Base-by-base conservation (phyloP, 2,329 filamentous ascomycete genomes). In the Penicillium sp. region DNA sequence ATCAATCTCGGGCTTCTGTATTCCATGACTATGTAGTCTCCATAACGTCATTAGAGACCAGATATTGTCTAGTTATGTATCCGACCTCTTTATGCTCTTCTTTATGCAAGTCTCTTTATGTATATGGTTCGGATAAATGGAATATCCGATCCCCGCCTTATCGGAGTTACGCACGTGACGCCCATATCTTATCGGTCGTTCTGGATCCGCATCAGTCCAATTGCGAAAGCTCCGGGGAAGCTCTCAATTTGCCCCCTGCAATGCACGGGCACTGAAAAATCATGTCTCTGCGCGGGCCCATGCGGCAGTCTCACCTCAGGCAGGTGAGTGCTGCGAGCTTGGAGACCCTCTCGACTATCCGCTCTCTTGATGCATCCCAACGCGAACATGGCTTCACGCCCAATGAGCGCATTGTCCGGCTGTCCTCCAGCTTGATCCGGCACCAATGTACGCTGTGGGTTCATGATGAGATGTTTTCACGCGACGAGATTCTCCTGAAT, bases 401-500 rank as follows among this genome's bases (percentile, higher is more conserved):
- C n/a, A 60, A 65, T 38, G 59, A 62, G 16, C 58, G 52, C 44
- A 55, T 50, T 5, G 50, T 60, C 22, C 55, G 61, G 11, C 41
- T 59, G 14, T 61, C 61, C 4, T 51, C 58, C 24, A 63, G 63
- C 23, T 55, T 66, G 29, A 60, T 52, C 39, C 61, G 64, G 11
- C 62, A 62, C 6, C 59, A 62, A 50, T 78, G 75, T 57, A 73
- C 72, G 2, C 64, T 80, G 11, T 79, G 77, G 75, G 75, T 78
- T 6, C 77, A 81, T 56, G 86, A 90, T 64, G 87, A 94, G 55
- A 81, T 79, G 34, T 85, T 89, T 59, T 83, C 85, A 7, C 79
- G 78, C 47, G 87, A 94, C 59, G 87, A 91, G 58, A 83, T 93
- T 36, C 75, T 93, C 18, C 77, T 94, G 60, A 93, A 91, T 63